Conservation (phyloP, 2,329 filamentous ascomycete species). For the Rutstroemia sydowiana region DNA sequence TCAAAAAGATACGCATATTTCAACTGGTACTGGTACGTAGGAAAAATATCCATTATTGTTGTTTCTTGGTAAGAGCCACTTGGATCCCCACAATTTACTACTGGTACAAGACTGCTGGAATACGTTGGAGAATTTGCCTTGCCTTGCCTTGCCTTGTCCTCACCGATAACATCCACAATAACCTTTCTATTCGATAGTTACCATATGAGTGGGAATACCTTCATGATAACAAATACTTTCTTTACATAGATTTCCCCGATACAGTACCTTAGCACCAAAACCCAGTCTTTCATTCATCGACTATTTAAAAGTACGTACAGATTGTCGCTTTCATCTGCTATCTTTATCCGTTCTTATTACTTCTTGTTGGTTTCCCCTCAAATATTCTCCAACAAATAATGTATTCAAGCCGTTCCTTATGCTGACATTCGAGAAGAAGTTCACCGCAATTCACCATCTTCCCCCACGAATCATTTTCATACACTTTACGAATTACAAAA, state of each 20-base stretch:
- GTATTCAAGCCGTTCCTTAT: background rate
- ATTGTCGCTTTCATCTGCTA: too few relatives aligned
- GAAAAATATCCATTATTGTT: too few relatives aligned
- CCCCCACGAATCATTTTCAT: background rate
- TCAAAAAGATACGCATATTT: too few relatives aligned
- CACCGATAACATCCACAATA: background rate
- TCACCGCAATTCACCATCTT: background rate
- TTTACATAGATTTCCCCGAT: background rate
- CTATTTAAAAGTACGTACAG: background rate
- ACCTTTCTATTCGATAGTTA: background rate
- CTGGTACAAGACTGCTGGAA: too few relatives aligned
- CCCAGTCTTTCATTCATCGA: background rate
- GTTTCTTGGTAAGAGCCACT: too few relatives aligned
- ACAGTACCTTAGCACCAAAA: background rate
- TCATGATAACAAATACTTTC: constrained; percentile 1
- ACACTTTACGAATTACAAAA: background rate
- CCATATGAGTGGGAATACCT: background rate
- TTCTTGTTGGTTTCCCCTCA: background rate
- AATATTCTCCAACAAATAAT: background rate
- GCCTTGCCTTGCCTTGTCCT: too few relatives aligned
- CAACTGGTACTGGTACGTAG: too few relatives aligned
- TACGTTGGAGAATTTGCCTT: too few relatives aligned
- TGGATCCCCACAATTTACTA: too few relatives aligned
- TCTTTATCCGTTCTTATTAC: too few relatives aligned
- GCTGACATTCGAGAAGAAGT: background rate